Conservation (phyloP, 192 early-diverging fungal species). For the Oehlia diaphana region DNA sequence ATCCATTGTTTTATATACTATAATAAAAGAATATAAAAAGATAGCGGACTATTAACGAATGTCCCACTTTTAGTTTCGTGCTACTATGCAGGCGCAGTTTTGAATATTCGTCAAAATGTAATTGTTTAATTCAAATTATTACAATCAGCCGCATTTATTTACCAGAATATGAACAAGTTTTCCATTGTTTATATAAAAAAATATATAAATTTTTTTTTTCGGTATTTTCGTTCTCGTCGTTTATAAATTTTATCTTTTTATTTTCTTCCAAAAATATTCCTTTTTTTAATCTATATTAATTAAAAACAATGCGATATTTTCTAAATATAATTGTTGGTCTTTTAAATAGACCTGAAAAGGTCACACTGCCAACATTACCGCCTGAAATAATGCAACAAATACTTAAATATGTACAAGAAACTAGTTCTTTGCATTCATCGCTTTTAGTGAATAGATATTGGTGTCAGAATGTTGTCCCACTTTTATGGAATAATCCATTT, state of each 20-base stretch:
- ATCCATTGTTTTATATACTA: not conserved
- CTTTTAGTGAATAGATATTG: constrained; percentile 1
- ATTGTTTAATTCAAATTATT: not conserved
- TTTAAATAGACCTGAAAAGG: not conserved
- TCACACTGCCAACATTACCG: not conserved
- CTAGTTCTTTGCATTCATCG: not conserved
- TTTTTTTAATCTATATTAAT: too few species aligned
- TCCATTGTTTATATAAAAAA: not conserved
- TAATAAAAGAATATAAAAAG: too few species aligned
- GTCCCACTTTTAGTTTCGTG: not conserved
- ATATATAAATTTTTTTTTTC: too few species aligned
- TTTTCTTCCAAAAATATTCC: too few species aligned
- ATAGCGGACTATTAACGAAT: not conserved
- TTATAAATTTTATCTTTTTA: too few species aligned
- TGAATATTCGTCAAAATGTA: not conserved
- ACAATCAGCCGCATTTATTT: not conserved
- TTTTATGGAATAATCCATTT: constrained; percentile 5
- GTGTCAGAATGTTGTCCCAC: not conserved
- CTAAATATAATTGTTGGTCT: not conserved
- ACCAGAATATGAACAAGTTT: not conserved
- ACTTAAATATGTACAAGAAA: not conserved
- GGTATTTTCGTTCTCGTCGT: not conserved
- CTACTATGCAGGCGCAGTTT: not conserved
- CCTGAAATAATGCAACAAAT: not conserved
- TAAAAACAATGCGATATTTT: not conserved